Conservation (phyloP, 2,329 filamentous ascomycete species). For the Fusarium metavorans region DNA sequence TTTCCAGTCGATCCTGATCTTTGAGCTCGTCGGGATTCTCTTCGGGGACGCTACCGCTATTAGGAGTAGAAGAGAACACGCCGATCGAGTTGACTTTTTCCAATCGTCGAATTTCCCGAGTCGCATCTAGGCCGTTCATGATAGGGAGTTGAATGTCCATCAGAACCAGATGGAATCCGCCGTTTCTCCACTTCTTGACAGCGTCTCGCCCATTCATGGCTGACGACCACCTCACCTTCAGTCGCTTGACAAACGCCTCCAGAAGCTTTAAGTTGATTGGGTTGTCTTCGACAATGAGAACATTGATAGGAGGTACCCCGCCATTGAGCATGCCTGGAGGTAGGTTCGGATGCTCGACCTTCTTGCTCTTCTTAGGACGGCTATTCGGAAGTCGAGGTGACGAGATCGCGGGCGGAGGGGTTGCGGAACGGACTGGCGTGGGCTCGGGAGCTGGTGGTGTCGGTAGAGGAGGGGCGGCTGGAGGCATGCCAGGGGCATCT, state of each 20-base stretch:
- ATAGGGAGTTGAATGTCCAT: slow-evolving; percentile 99
- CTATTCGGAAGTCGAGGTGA: slow-evolving; percentile 62
- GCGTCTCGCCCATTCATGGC: slow-evolving; percentile 95
- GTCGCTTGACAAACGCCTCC: slow-evolving; percentile 93
- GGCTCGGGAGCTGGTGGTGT: slow-evolving; percentile 66
- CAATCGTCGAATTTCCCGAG: slow-evolving; percentile 90
- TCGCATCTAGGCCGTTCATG: slow-evolving; percentile 95
- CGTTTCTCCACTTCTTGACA: slow-evolving; percentile 90
- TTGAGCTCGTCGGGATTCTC: slow-evolving; percentile 61
- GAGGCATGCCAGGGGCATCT: slow-evolving; percentile 61
- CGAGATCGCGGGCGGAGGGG: slow-evolving; percentile 60
- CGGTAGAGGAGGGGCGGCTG: slow-evolving; percentile 63
- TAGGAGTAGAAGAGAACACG: slow-evolving; percentile 81
- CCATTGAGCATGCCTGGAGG: slow-evolving; percentile 79
- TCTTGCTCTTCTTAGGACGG: slow-evolving; percentile 66
- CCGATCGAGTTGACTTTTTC: slow-evolving; percentile 94
- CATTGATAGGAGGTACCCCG: slow-evolving; percentile 93
- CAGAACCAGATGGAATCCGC: slow-evolving; percentile 94
- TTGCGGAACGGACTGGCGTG: slow-evolving; percentile 61
- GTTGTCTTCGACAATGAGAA: slow-evolving; percentile 98
- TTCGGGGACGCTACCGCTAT: slow-evolving; percentile 61
- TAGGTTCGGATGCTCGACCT: slow-evolving; percentile 60
- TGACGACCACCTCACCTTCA: slow-evolving; percentile 97
- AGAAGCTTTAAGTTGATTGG: slow-evolving; percentile 95
- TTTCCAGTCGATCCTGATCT: slow-evolving; percentile 77